Base-by-base conservation (phyloP, 2,329 filamentous ascomycete genomes). In the Salinomyces thailandicus region DNA sequence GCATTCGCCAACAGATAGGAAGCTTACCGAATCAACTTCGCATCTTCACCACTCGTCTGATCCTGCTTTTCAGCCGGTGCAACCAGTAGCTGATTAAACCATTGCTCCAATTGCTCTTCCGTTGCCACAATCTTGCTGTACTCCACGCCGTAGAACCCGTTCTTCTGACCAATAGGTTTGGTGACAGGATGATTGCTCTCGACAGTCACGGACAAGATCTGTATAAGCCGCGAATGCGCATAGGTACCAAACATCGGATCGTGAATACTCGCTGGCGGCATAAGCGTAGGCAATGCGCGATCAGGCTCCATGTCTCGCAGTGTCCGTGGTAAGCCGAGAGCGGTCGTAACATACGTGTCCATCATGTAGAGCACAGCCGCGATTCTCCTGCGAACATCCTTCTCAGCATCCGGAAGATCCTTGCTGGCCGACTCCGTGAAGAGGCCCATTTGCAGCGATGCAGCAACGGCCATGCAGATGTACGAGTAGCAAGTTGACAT, bases 401-500 rank as follows among this genome's bases (percentile, higher is more conserved):
- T 27, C 33, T 49, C 37, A 2, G 16, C 13, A 15, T 37, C 16
- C 5, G 36, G 27, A 18, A 47, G 34, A 6, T 35, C 38, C 13
- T 44, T 26, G 7, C 36, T 35, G 9, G 42, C 31, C 11, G 29
- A 22, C 8, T 44, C 38, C 9, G 35, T 35, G 39, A 47, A 47
- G 4, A 54, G 36, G 17, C 51, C 51, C 39, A 53, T 47, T 24
- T 50, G 45, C 17, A 52, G 28, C 1, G 48, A 33, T 6, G 49
- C 48, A 1, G 43, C 41, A 8, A 54, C 38, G 11, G 44, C 51
- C 35, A 46, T 42, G 30, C 51, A 53, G 27, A 53, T 47, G 31
- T 45, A 50, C 11, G 47, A 44, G 37, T 54, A 52, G 33, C 45
- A 48, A 9, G 39, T 52, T 4, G 42, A 45, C 24, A 53, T 39